A percentile compares a stretch with the other conserved stretches of the same genome.
phyloP scores from a whole-genome alignment of 2,329 filamentous ascomycete species.

The Chrysoporthe deuterocubensis region DNA sequence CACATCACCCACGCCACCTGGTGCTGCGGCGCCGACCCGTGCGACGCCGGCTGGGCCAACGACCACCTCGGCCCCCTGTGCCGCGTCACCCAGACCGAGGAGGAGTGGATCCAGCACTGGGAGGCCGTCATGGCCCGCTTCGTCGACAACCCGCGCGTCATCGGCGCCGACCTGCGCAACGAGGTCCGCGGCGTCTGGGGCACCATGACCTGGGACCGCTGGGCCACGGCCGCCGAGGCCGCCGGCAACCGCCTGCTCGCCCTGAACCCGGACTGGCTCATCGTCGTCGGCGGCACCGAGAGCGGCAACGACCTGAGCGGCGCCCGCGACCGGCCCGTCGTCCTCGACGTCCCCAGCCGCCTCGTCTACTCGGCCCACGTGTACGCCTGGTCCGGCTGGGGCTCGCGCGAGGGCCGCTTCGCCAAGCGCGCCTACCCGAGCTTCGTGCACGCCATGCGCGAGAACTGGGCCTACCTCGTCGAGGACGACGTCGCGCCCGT shows the following conservation, averaged over 20 bases:
- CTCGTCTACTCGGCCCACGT: slow-evolving; percentile 72
- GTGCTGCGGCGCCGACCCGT: slow-evolving; percentile 72
- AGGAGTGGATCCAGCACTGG: slow-evolving; percentile 70
- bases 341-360: slow-evolving; percentile 56
- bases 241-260: slow-evolving; percentile 64
- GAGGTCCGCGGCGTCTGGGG: slow-evolving; percentile 72
- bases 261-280: slow-evolving; percentile 66
- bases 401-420: slow-evolving; percentile 62
- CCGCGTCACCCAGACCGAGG: slow-evolving; percentile 64
- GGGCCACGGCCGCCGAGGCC: slow-evolving; percentile 66
- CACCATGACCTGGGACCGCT: slow-evolving; percentile 68
- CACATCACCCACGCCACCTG: slow-evolving; percentile 71
- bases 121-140: slow-evolving; percentile 65
- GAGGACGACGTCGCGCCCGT: slow-evolving; percentile 61
- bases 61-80: slow-evolving; percentile 65
- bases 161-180: slow-evolving; percentile 70
- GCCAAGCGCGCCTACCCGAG: slow-evolving; percentile 63
- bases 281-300: slow-evolving; percentile 70
- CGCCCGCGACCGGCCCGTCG: slow-evolving; percentile 58
- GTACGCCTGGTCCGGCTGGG: slow-evolving; percentile 74
- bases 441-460: slow-evolving; percentile 65
- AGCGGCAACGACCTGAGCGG: slow-evolving; percentile 68
- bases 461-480: slow-evolving; percentile 70
- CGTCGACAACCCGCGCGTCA: slow-evolving; percentile 61
- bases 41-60: slow-evolving; percentile 70